A percentile compares a stretch with the other conserved stretches of the same genome.
Evolutionary conservation across 495 filamentous ascomycete genomes (phyloP).

Genomic region (Neurospora intermedia): DNA sequence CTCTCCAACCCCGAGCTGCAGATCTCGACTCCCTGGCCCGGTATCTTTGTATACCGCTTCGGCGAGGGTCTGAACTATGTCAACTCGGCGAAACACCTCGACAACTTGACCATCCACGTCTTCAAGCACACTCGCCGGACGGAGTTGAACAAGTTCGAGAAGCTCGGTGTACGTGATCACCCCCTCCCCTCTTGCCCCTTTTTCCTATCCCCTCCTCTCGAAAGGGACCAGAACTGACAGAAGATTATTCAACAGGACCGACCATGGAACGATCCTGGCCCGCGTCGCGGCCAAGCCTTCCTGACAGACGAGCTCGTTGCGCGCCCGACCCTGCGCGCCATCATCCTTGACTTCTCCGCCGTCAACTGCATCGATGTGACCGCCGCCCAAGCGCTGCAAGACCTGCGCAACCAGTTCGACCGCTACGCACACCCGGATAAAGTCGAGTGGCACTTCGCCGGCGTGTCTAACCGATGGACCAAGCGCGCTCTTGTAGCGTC

Average conservation of each 20-base stretch:
- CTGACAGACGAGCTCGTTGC: constrained; percentile 19
- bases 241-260: constrained; percentile 17
- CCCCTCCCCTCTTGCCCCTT: not conserved
- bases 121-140: constrained; percentile 32
- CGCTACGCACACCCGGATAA: constrained; percentile 36
- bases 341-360: constrained; percentile 40
- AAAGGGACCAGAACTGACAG: constrained; percentile 2
- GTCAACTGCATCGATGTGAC: constrained; percentile 40
- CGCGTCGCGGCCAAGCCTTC: constrained; percentile 43
- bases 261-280: constrained; percentile 86
- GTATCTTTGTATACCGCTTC: constrained; percentile 43
- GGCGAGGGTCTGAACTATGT: constrained; percentile 43
- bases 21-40: constrained; percentile 32
- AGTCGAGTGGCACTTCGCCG: constrained; percentile 43
- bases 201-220: not conserved
- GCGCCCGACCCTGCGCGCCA: constrained; percentile 33
- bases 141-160: constrained; percentile 22
- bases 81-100: constrained; percentile 39
- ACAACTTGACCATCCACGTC: constrained; percentile 33
- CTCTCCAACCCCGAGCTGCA: constrained; percentile 32
- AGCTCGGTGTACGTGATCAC: constrained; percentile 27
- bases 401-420: constrained; percentile 37
- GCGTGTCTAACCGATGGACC: constrained; percentile 38
- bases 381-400: constrained; percentile 37
- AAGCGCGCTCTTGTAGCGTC: constrained; percentile 36